Base-by-base conservation (phyloP, 2,329 filamentous ascomycete species). In the Curvularia sp. region DNA sequence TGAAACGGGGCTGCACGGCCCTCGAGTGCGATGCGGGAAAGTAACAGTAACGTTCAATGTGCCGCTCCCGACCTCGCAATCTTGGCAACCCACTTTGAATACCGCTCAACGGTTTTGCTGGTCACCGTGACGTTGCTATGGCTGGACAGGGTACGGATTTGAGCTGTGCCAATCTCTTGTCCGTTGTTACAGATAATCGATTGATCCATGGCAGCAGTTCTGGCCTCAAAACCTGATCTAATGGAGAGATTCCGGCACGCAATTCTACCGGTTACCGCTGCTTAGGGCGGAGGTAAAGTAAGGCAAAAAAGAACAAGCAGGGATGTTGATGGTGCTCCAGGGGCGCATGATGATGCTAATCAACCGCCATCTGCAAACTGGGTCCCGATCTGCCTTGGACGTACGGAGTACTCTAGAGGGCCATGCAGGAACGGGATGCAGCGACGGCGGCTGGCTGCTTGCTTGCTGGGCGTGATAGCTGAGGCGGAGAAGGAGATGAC, bases 281-380 rank as follows among this genome's bases (percentile, higher is more conserved):
- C 47, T 60, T 39, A 43, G 20, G 26, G 53, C 43, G 59, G 55
- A 59, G 39, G 54, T 48, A 30, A 54, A 39, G 41, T 13, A 20
- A 51, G 41, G 41, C 22, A 8, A 33, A 53, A 55, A 51, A 10
- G 53, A 44, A 55, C 49, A 48, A 53, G 53, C 57, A 53, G 47
- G 62, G 53, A 58, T 57, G 60, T 20, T 53, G 48, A 62, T 61
- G 50, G 47, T 59, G 50, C 51, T 43, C 35, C 54, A 61, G 55
- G 54, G 49, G 63, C 44, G 47, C 44, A 55, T 60, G 57, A 57
- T 47, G 49, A 62, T 60, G 53, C 60, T 55, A 61, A 66, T 57
- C 52, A 62, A 58, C 53, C 43, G 26, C 57, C 31, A n/a, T 43
- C 56, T 55, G 47, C 52, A 50, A 43, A 62, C 57, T 53, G 58